phyloP scores from a whole-genome alignment of 768 basidiomycete species.

The Sutorius australiensis region DNA sequence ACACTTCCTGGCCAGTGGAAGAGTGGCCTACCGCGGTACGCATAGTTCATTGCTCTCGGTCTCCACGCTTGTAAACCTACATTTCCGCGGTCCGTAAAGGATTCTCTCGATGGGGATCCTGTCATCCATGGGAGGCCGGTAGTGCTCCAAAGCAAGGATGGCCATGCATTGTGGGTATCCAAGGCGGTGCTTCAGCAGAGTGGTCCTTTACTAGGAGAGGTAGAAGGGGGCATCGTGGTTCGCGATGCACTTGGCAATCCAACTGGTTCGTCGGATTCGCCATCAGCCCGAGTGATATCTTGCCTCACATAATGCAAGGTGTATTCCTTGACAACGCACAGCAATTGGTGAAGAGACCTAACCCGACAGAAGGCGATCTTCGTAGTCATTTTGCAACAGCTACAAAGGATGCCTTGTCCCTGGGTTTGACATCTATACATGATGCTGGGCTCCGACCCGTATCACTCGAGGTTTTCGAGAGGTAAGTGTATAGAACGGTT shows the following conservation, averaged over 20 bases:
- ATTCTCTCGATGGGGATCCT: slow-evolving; percentile 67
- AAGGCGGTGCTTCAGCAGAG: slow-evolving; percentile 53
- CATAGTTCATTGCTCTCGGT: slow-evolving; percentile 3
- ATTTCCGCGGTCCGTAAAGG: slow-evolving; percentile 38
- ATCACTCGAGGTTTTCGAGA: slow-evolving; percentile 71
- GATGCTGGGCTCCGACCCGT: slow-evolving; percentile 73
- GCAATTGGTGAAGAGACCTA: slow-evolving; percentile 60
- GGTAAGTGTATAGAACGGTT: slow-evolving; percentile 36
- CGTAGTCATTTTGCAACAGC: slow-evolving; percentile 57
- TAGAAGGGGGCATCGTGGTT: slow-evolving; percentile 80
- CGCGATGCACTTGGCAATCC: slow-evolving; percentile 64
- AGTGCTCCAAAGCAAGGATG: slow-evolving; percentile 80
- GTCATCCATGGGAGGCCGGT: slow-evolving; percentile 67
- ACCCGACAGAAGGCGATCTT: slow-evolving; percentile 61
- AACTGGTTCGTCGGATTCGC: slow-evolving; percentile 49
- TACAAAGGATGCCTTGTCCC: slow-evolving; percentile 60
- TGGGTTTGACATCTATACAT: slow-evolving; percentile 80
- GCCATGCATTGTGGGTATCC: slow-evolving; percentile 88
- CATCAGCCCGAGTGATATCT: slow-evolving; percentile 1
- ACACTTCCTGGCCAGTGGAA: slow-evolving; percentile 63
- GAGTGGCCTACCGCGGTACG: slow-evolving; percentile 69
- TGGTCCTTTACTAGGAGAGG: slow-evolving; percentile 56
- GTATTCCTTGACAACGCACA: slow-evolving; percentile 87
- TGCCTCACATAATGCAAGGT: slow-evolving; percentile 38
- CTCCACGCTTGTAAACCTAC: not conserved